A percentile compares a stretch with the other conserved stretches of the same genome.
These are phyloP conservation scores for Protea cynaroides DNA, from an alignment of 164 flowering plant species.

Conservation along the genomic window DNA sequence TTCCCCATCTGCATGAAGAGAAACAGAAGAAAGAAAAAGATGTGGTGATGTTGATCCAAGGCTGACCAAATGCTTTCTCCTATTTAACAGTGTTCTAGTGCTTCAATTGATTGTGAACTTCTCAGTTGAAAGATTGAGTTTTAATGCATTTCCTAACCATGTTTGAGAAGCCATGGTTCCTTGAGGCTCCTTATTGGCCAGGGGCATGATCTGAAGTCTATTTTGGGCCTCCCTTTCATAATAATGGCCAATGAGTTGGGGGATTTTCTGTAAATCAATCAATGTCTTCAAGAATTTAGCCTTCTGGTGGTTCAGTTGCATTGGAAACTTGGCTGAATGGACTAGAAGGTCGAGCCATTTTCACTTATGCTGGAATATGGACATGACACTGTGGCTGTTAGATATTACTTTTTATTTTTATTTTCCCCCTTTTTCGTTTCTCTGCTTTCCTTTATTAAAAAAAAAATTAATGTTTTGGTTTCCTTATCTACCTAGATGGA, in stretches of 20 bases:
- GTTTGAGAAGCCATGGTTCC: neutral
- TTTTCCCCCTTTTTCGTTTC: too few relatives aligned
- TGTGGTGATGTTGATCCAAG: neutral
- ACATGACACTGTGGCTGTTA: conserved; percentile 1
- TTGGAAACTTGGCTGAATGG: neutral
- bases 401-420: neutral
- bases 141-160: neutral
- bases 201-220: neutral
- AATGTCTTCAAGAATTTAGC: neutral
- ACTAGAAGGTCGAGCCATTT: neutral
- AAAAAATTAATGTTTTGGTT: neutral
- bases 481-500: neutral
- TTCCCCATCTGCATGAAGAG: conserved; percentile 3
- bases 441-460: too few relatives aligned
- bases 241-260: neutral
- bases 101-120: neutral
- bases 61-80: neutral
- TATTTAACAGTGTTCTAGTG: neutral
- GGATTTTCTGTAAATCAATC: neutral
- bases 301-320: neutral
- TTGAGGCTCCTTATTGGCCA: neutral
- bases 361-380: neutral
- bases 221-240: neutral
- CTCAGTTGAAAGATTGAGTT: neutral
- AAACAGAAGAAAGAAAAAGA: neutral